phyloP scores from a whole-genome alignment of 2,329 filamentous ascomycete genomes.

The Pseudohalonectria lignicola region DNA sequence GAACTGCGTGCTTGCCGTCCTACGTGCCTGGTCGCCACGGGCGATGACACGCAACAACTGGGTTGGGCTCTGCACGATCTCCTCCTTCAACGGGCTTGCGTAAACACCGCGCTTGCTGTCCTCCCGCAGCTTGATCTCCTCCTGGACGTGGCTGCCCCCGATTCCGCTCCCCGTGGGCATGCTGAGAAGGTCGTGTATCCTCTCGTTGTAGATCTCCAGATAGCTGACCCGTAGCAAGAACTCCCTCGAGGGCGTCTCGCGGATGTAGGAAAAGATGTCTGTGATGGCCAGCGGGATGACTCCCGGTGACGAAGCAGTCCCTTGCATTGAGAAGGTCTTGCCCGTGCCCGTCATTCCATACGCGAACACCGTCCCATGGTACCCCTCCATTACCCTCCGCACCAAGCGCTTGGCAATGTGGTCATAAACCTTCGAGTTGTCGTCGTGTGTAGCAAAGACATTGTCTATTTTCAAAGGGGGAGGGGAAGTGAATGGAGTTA shows the following conservation, averaged over 20 bases:
- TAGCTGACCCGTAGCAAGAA: slow-evolving; percentile 95
- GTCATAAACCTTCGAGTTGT: slow-evolving; percentile 93
- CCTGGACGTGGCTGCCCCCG: slow-evolving; percentile 49
- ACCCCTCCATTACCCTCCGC: slow-evolving; percentile 95
- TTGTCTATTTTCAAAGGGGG: no score
- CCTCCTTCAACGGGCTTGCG: slow-evolving; percentile 89
- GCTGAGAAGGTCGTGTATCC: slow-evolving; percentile 84
- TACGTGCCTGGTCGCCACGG: slow-evolving; percentile 78
- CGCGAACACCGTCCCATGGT: slow-evolving; percentile 95
- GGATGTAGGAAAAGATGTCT: slow-evolving; percentile 98
- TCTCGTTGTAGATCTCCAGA: slow-evolving; percentile 97
- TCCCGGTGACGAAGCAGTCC: slow-evolving; percentile 86
- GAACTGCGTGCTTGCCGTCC: slow-evolving; percentile 92
- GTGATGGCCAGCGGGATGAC: slow-evolving; percentile 96
- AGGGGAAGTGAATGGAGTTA: slow-evolving; percentile 9
- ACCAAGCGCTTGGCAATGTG: slow-evolving; percentile 88
- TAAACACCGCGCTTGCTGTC: slow-evolving; percentile 96
- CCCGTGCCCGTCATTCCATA: slow-evolving; percentile 99
- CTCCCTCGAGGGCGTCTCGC: slow-evolving; percentile 88
- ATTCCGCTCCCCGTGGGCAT: slow-evolving; percentile 50
- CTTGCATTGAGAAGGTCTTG: slow-evolving; percentile 99
- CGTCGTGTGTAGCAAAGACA: slow-evolving; percentile 87
- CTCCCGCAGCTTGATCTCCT: slow-evolving; percentile 95
- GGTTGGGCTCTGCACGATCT: slow-evolving; percentile 96
- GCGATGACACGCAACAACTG: slow-evolving; percentile 92